phyloP scores from a whole-genome alignment of 495 filamentous ascomycete genomes.

The Chaetomium tenue region DNA sequence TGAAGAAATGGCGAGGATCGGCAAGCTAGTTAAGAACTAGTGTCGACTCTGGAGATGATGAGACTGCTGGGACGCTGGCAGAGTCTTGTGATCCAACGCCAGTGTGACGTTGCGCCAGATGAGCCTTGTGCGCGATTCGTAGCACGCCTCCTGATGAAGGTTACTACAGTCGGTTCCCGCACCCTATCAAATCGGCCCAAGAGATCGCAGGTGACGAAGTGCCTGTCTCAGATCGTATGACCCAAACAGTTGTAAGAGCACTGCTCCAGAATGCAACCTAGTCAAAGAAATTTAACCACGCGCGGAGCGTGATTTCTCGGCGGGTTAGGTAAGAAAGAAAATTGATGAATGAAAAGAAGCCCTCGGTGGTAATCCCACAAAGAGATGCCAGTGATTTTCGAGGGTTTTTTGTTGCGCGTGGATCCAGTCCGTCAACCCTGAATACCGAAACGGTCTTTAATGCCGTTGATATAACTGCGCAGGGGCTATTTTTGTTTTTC shows the following conservation, averaged over 20 bases:
- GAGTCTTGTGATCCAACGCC: constrained; percentile 17
- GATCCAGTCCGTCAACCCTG: constrained; percentile 19
- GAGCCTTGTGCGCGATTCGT: constrained; percentile 13
- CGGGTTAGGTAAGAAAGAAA: constrained; percentile 8
- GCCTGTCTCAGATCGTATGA: neutral
- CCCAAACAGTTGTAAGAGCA: neutral
- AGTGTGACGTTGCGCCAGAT: constrained; percentile 25
- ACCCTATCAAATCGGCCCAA: constrained; percentile 14
- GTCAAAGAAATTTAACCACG: neutral
- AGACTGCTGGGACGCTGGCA: constrained; percentile 2
- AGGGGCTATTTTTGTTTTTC: neutral
- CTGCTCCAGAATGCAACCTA: neutral
- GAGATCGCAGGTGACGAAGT: constrained; percentile 11
- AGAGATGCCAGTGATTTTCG: constrained; percentile 7
- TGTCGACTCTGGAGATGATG: constrained; percentile 2
- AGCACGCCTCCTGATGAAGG: constrained; percentile 19
- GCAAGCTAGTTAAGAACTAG: neutral
- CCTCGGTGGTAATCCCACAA: constrained; percentile 6
- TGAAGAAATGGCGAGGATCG: constrained; percentile 1
- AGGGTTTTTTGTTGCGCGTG: constrained; percentile 1
- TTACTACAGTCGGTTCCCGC: constrained; percentile 8
- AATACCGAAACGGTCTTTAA: neutral
- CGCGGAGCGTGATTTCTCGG: neutral
- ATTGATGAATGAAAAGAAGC: constrained; percentile 8
- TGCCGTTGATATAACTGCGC: constrained; percentile 5